Conservation (phyloP, 2,329 filamentous ascomycete species). For the Pseudogymnoascus sp. region DNA sequence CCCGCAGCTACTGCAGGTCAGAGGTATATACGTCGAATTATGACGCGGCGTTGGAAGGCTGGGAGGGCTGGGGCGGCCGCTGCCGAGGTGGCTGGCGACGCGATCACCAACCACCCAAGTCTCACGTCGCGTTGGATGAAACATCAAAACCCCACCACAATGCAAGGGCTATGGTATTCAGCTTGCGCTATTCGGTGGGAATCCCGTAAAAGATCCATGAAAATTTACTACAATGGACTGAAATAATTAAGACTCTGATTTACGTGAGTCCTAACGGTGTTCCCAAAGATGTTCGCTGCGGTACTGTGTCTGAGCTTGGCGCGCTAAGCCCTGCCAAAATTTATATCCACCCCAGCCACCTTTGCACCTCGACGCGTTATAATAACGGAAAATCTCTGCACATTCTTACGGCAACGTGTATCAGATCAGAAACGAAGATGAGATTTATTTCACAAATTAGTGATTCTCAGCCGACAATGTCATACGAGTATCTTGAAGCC, state of each 20-base stretch:
- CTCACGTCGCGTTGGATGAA: conserved; percentile 2
- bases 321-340: not conserved
- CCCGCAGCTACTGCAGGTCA: conserved; percentile 3
- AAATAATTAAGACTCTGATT: not conserved
- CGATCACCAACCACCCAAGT: not conserved
- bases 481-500: not conserved
- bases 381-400: not conserved
- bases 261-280: not conserved
- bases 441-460: not conserved
- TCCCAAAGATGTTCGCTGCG: not conserved
- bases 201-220: not conserved
- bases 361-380: not conserved
- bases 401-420: not conserved
- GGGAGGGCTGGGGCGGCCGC: conserved; percentile 4
- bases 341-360: not conserved
- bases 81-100: conserved; percentile 5
- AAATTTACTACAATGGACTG: not conserved
- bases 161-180: not conserved
- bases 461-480: not conserved
- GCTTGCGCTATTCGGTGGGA: not conserved
- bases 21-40: conserved; percentile 7
- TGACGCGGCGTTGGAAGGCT: not conserved
- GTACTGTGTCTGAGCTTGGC: not conserved
- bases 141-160: conserved; percentile 3
- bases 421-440: not conserved